Evolutionary conservation across 305 asterid species (phyloP).

Genomic region (Petunia hybrid): DNA sequence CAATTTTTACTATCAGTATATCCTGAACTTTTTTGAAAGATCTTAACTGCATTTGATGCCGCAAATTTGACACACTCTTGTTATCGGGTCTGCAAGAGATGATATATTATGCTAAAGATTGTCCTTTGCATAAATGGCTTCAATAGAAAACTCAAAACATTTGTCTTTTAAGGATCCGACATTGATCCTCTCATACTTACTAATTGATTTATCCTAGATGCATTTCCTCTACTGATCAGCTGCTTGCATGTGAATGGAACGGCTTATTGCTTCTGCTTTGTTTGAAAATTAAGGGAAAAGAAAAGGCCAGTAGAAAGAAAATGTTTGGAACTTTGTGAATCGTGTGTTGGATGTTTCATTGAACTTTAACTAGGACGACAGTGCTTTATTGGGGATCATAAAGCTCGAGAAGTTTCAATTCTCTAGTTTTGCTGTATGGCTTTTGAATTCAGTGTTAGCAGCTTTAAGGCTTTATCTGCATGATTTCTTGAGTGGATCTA

Average conservation of each 20-base stretch:
- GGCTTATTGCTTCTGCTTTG: not conserved
- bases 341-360: slow-evolving; percentile 11
- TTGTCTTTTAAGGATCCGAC: slow-evolving; percentile 16
- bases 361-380: not conserved
- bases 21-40: slow-evolving; percentile 1
- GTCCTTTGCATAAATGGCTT: not conserved
- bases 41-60: not conserved
- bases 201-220: slow-evolving; percentile 20
- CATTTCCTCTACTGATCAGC: slow-evolving; percentile 6
- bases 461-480: not conserved
- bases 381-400: slow-evolving; percentile 6
- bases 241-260: not conserved
- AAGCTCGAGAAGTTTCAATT: not conserved
- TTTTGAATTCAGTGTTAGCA: slow-evolving; percentile 16
- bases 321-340: slow-evolving; percentile 16
- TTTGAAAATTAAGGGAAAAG: not conserved
- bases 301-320: not conserved
- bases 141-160: not conserved
- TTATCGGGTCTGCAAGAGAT: slow-evolving; percentile 6
- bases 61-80: not conserved
- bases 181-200: slow-evolving; percentile 16
- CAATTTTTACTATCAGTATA: slow-evolving; percentile 33
- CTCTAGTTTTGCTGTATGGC: not conserved
- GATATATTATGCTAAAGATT: not conserved
- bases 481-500: not conserved